phyloP scores from a whole-genome alignment of 352 stramenopile genomes.

The Thalassiosira hispida region DNA sequence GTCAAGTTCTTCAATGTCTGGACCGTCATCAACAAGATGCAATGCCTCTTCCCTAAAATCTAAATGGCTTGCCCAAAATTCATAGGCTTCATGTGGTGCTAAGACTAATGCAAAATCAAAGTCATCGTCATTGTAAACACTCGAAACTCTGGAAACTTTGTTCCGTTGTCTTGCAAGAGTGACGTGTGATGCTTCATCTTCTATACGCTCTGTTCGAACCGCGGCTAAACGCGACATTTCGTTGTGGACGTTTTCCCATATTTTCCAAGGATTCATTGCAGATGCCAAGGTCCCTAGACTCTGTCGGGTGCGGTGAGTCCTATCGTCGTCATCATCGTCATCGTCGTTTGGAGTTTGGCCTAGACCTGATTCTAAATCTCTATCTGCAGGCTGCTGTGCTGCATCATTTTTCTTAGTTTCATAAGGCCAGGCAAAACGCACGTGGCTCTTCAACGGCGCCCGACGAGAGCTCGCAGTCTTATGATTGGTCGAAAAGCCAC shows the following conservation, averaged over 20 bases:
- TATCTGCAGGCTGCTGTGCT: neutral
- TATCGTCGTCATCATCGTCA: constrained; percentile 20
- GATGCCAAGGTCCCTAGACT: constrained; percentile 29
- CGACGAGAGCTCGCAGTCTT: constrained; percentile 15
- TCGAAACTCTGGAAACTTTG: constrained; percentile 39
- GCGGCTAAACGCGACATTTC: constrained; percentile 56
- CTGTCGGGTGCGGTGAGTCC: constrained; percentile 18
- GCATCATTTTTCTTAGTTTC: constrained; percentile 25
- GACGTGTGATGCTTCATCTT: constrained; percentile 57
- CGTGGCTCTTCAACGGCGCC: constrained; percentile 38
- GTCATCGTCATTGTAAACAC: constrained; percentile 70
- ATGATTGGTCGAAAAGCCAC: constrained; percentile 43
- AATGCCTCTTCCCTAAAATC: constrained; percentile 82
- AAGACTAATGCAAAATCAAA: constrained; percentile 85
- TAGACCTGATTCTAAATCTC: constrained; percentile 30
- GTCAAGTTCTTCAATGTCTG: constrained; percentile 22
- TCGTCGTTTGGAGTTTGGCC: constrained; percentile 19
- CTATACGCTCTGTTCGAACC: constrained; percentile 18
- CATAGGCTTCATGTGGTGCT: constrained; percentile 74
- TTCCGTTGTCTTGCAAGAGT: constrained; percentile 60
- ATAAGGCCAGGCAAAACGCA: constrained; percentile 41
- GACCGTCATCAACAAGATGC: constrained; percentile 46
- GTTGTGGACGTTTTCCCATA: constrained; percentile 58
- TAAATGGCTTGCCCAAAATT: constrained; percentile 77
- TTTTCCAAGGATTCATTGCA: constrained; percentile 48